Percentiles rank a stretch among this genome's conserved stretches.
Conservation (phyloP, 1,284 basidiomycete species). For the Earliella scabrosa region DNA sequence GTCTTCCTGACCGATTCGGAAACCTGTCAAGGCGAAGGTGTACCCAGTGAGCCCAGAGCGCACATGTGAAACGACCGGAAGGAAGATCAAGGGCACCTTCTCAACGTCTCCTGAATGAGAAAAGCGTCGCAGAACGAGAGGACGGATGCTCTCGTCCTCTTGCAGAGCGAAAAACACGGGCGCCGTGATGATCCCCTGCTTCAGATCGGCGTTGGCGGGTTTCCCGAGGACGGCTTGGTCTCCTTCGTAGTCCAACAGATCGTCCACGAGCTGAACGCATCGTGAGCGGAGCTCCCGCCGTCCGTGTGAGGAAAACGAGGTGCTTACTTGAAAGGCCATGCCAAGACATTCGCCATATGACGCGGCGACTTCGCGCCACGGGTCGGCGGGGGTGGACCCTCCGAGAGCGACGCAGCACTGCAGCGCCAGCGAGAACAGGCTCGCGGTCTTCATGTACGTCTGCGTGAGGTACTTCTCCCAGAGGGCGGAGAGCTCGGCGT, state of each 20-base stretch:
- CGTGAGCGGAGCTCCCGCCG: too few species aligned
- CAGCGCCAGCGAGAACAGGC: neutral
- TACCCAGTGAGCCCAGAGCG: too few species aligned
- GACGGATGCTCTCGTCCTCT: constrained; percentile 2
- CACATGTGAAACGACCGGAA: too few species aligned
- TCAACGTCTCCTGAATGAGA: neutral
- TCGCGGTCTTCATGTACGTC: constrained; percentile 13
- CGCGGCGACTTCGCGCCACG: neutral
- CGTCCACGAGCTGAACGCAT: constrained; percentile 3
- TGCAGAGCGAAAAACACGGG: constrained; percentile 7
- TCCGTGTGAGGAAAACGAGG: too few species aligned
- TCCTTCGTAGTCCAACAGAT: constrained; percentile 1
- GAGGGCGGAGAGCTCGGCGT: neutral
- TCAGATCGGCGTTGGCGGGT: neutral
- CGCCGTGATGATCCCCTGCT: neutral
- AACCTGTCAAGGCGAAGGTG: neutral
- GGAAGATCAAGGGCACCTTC: too few species aligned
- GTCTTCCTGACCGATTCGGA: neutral
- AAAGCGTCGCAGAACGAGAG: constrained; percentile 2
- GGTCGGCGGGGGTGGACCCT: neutral
- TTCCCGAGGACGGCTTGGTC: neutral
- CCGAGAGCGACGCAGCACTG: neutral
- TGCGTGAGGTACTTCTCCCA: constrained; percentile 8
- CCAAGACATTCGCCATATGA: neutral
- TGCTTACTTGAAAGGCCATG: constrained; percentile 3